Base-by-base conservation (phyloP, 495 filamentous ascomycete genomes). In the Hypoxylon trugodes region DNA sequence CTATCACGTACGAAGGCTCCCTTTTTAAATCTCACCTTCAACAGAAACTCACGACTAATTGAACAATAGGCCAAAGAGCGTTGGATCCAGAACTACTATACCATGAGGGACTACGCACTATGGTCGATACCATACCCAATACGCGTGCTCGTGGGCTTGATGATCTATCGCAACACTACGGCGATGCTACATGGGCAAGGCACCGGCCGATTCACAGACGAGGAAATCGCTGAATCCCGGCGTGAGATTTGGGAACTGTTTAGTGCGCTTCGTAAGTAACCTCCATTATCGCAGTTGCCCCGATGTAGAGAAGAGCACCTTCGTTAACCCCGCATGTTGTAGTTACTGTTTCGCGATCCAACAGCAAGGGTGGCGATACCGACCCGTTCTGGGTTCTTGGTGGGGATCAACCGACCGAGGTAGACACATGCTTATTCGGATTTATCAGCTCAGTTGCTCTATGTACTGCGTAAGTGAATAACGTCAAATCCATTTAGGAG, bases 71-170 rank as follows among this genome's bases (percentile, higher is more conserved):
- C 51, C 1, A 72, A 69, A 36, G 83, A 85, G 69, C 75, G 76
- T 60, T 89, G 85, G 86, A 58, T 77, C 3, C 67, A 84, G 38
- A 88, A 89, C 68, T 89, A 84, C 77, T 84, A 87, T 70, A 68
- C 74, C 6, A 86, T 86, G 85, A 82, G 86, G 24, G 77, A 79
- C 30, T 69, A 82, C 25, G 71, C 81, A 1, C 74, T 89, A 12
- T 72, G 50, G 16, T 24, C 76, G 0, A 18, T 87, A 1, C 79
- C 84, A 0, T 87, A 80, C 64, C 81, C 78, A 0, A 13, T 86
- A 4, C 80, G 77, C n/a, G 41, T 84, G 0, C 1, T 87, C 5
- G 69, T 88, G n/a, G 87, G 86, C 0, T 61, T 73, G 2, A 32
- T 87, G 0, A 59, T 73, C n/a, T 83, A 85, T 62, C 79, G 83